Evolutionary conservation across 148 eudicot species (phyloP).

Genomic region (Camellia japonica): DNA sequence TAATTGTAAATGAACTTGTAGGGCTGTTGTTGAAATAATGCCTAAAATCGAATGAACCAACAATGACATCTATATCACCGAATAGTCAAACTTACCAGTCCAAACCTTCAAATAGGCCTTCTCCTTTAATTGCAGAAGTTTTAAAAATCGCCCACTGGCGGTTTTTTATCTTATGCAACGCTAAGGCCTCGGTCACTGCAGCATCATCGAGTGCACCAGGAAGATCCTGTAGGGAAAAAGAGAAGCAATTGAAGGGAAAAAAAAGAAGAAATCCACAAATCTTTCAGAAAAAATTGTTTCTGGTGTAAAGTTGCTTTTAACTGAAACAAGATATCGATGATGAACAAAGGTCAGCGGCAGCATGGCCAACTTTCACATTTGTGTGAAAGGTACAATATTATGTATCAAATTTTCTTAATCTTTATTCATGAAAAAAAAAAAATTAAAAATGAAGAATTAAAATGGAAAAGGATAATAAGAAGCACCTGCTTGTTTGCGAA

Average conservation of each 20-base stretch:
- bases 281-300: not conserved
- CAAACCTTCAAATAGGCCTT: conserved; percentile 95
- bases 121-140: conserved; percentile 95
- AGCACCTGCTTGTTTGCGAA: conserved; percentile 96
- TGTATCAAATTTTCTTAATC: not conserved
- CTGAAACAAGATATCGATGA: not conserved
- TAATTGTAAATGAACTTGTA: too few species aligned
- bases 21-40: too few species aligned
- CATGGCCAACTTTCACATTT: not conserved
- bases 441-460: not conserved
- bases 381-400: not conserved
- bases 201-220: conserved; percentile 98
- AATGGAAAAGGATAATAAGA: not conserved
- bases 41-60: not conserved
- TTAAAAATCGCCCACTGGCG: conserved; percentile 97
- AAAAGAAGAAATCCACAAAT: not conserved
- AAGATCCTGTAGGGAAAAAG: conserved; percentile 61
- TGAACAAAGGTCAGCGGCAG: not conserved
- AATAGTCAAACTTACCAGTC: conserved; percentile 64
- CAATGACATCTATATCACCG: not conserved
- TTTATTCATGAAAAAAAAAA: not conserved
- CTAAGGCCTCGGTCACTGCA: conserved; percentile 87
- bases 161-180: conserved; percentile 91
- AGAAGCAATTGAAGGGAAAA: not conserved
- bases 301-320: not conserved